Conservation (phyloP, 495 filamentous ascomycete species). For the Stereocaulon alpinum region DNA sequence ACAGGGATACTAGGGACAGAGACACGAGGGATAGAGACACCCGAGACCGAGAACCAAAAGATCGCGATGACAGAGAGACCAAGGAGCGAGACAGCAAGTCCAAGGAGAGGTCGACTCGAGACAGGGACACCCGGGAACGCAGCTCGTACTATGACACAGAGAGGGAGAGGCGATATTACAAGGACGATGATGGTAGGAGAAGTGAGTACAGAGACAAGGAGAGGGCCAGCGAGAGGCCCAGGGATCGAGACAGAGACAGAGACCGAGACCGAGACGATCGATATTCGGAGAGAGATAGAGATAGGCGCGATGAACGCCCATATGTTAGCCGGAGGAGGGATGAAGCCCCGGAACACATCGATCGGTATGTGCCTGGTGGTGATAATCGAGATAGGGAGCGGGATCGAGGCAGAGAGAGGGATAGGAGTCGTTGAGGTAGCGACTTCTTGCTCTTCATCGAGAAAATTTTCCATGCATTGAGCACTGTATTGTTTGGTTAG, state of each 20-base stretch:
- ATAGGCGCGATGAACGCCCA: slow-evolving; percentile 19
- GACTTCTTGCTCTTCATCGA: too few relatives aligned
- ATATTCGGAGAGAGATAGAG: slow-evolving; percentile 6
- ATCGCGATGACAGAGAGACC: slow-evolving; percentile 12
- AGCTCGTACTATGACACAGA: slow-evolving; percentile 11
- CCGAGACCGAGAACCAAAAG: slow-evolving; percentile 19
- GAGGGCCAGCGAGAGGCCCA: slow-evolving; percentile 29
- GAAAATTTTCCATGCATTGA: too few relatives aligned
- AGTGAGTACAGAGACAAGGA: slow-evolving; percentile 24
- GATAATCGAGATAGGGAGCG: slow-evolving; percentile 12
- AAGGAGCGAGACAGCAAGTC: neutral
- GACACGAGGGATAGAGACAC: slow-evolving; percentile 25
- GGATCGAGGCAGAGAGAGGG: slow-evolving; percentile 31
- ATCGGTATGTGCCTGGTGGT: slow-evolving; percentile 16
- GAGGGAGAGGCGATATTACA: slow-evolving; percentile 13
- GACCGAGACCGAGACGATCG: slow-evolving; percentile 26
- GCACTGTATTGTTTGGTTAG: neutral
- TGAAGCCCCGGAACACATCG: slow-evolving; percentile 1
- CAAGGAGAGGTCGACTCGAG: slow-evolving; percentile 21
- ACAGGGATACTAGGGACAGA: slow-evolving; percentile 20
- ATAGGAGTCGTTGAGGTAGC: slow-evolving; percentile 28
- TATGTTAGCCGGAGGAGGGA: neutral
- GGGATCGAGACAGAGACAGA: slow-evolving; percentile 27
- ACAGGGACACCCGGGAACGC: slow-evolving; percentile 6
- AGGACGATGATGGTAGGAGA: slow-evolving; percentile 16